Evolutionary conservation across 2,329 filamentous ascomycete genomes (phyloP), one percentile per base, ranked within the genome.

Genomic region (Myotisia sp.): DNA sequence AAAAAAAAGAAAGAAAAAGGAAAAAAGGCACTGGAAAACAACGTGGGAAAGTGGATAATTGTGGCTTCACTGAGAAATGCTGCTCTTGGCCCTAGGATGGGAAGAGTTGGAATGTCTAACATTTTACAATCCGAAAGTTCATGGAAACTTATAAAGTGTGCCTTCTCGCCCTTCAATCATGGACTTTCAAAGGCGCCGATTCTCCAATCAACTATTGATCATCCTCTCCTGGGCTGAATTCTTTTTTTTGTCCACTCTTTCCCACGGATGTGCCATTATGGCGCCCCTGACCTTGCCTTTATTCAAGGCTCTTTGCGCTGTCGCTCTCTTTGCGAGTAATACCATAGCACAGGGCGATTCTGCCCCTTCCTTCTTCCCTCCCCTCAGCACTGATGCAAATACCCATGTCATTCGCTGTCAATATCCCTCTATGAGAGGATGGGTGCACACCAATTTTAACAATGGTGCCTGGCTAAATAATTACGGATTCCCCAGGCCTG

Each of bases 361-460:
- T 22, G 20, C 19, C 20, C 32, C 32, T 14, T 34, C 32, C 8
- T 41, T 41, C 22, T 19, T 21, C 12, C 39, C 39, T 10, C 33
- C 29, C 22, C 33, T 33, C 5, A 41, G 37, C 23, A 31, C 16
- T 3, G 36, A 41, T 13, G 32, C 32, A n/a, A 33, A 36, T 9
- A 38, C 34, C 10, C 34, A 29, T 29, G 18, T 41, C 17, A 41
- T 41, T 22, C 19, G 27, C 9, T 41, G 39, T 14, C 23, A 29
- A 18, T 41, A 41, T 14, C 39, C 39, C 10, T 24, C 13, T 5
- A 41, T 41, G 39, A 33, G 17, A 12, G 39, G 39, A n/a, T 41
- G 39, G 39, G 16, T 14, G 6, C 36, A 41, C 14, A 29, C 33
- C 12, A 21, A 38, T 21, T 38, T 36, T 18, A 36, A 36, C 14